Base-by-base conservation (phyloP, 1,284 basidiomycete species). In the Tremellales sp. region DNA sequence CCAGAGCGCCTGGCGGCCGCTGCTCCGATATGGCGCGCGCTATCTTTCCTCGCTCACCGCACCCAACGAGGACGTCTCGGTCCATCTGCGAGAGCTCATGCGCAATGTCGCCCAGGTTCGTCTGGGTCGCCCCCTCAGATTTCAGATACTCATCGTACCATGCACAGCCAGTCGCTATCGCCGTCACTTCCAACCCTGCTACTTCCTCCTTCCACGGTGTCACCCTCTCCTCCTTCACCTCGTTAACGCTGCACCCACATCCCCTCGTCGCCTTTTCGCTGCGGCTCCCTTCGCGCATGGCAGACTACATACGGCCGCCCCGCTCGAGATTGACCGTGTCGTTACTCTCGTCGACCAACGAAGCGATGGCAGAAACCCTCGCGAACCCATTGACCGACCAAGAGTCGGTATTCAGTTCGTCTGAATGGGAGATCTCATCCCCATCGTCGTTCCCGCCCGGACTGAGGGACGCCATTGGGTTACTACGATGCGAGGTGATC, bases 161-260 rank as follows among this genome's bases (percentile, higher is more conserved):
- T 19, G 0, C 19, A 35, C 41, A 73, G 70, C 70, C 70, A 6
- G 71, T 73, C 36, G 67, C 70, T n/a, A 54, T 72, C 16, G 69
- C 68, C 12, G 64, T 71, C 2, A 59, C 66, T 19, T 35, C 40
- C 12, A 40, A 57, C 18, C 43, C 55, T 39, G 27, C 46, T 36
- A 8, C 29, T 19, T 26, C 50, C 26, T 34, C 49, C 37, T 73
- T 70, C 44, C 90, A 94, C 69, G 91, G 91, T 53, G 88, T 89
- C 33, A 94, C 91, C 0, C 77, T 95, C 33, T 93, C 91, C 5
- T 93, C 90, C 0, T 89, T 94, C 67, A 83, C 87, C 22, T 90
- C 88, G n/a, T 82, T 94, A 58, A 82, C 90, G 1, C 80, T 95
- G 74, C 81, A 88, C 58, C 91, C 91, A 2, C 75, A 83, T 57